A percentile compares a stretch with the other conserved stretches of the same genome.
Evolutionary conservation across 1,284 basidiomycete species (phyloP).

Genomic region (Ceratobasidium sp.): DNA sequence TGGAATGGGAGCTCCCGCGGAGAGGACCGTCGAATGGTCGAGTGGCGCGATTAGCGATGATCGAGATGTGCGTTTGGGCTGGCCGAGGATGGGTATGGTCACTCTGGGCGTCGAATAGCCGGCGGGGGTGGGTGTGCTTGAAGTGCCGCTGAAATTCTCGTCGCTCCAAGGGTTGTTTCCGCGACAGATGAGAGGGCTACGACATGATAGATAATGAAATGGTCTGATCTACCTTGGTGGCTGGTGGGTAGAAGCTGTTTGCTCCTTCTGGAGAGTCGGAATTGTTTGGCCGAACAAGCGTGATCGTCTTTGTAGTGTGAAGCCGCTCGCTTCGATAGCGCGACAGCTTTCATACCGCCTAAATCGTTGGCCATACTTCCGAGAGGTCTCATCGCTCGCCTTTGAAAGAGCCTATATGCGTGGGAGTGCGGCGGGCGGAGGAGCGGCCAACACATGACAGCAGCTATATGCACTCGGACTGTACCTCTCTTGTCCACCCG

Average conservation of each 20-base stretch:
- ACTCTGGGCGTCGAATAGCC: background rate
- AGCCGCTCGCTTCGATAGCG: slow-evolving; percentile 7
- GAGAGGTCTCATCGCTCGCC: background rate
- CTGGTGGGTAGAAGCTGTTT: background rate
- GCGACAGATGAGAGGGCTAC: slow-evolving; percentile 25
- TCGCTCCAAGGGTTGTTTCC: slow-evolving; percentile 5
- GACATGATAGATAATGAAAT: slow-evolving; percentile 17
- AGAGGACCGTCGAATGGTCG: background rate
- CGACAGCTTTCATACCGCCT: background rate
- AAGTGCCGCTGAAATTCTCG: slow-evolving; percentile 12
- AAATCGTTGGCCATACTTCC: background rate
- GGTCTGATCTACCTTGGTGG: background rate
- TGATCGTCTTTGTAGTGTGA: background rate
- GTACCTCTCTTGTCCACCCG: background rate
- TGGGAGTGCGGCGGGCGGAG: slow-evolving; percentile 6
- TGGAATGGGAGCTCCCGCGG: slow-evolving; percentile 12
- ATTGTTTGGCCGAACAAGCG: slow-evolving; percentile 14
- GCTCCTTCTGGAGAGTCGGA: background rate
- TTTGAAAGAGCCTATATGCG: slow-evolving; percentile 16
- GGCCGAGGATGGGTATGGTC: slow-evolving; percentile 7
- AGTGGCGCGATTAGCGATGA: slow-evolving; percentile 44
- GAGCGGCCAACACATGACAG: background rate
- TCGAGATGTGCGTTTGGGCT: slow-evolving; percentile 18
- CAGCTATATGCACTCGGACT: background rate
- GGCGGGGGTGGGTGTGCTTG: background rate